Evolutionary conservation across 768 basidiomycete species (phyloP).

Genomic region (Rhodocollybia butyracea): DNA sequence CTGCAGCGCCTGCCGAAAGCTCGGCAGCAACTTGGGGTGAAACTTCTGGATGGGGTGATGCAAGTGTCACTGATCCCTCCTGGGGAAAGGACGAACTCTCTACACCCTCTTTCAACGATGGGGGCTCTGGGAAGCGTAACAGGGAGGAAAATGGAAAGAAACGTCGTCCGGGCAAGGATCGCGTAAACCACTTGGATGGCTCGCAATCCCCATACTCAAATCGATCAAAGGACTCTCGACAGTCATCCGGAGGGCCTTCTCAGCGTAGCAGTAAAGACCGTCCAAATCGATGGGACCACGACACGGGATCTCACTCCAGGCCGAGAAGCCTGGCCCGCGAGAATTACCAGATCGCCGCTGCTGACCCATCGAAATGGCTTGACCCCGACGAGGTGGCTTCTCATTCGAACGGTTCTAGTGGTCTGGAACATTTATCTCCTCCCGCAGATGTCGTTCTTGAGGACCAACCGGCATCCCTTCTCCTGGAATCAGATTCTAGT

Average conservation of each 20-base stretch:
- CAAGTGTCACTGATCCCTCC: not conserved
- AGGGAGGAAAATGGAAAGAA: not conserved
- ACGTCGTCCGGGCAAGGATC: not conserved
- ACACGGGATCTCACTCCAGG: not conserved
- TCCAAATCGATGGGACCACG: not conserved
- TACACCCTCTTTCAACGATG: not conserved
- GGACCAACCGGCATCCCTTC: no score
- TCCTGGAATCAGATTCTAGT: no score
- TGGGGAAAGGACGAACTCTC: not conserved
- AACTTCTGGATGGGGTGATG: not conserved
- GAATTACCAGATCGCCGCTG: not conserved
- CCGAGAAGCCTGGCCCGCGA: not conserved
- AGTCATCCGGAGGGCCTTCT: not conserved
- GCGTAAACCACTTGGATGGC: not conserved
- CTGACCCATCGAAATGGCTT: not conserved
- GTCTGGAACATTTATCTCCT: no score
- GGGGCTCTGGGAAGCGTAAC: not conserved
- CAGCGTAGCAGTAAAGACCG: not conserved
- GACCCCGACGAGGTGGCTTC: not conserved
- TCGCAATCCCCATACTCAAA: not conserved
- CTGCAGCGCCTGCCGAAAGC: slow-evolving; percentile 11
- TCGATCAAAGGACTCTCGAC: not conserved
- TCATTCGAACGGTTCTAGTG: not conserved
- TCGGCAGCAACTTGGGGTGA: not conserved
- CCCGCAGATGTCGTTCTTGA: no score